Base-by-base conservation (phyloP, 192 early-diverging fungal genomes). In the Podila verticillata region DNA sequence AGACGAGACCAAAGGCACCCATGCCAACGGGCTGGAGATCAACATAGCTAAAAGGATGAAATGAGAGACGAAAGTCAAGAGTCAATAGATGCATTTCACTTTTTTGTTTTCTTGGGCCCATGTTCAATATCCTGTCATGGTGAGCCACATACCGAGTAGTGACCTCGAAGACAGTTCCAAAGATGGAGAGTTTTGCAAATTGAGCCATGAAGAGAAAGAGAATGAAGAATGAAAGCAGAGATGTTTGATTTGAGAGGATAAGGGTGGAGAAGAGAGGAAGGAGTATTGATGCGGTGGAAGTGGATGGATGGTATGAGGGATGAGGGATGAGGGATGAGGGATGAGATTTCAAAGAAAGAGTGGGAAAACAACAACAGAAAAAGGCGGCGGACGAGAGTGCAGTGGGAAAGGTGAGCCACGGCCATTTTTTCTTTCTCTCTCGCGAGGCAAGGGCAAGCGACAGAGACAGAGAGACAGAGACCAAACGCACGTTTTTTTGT, bases 1-100 rank as follows among this genome's bases (percentile, higher is more conserved):
- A 99, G 26, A 99, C 97, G 8, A 99, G 87, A 82, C 97, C 97
- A 83, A 98, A 99, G 5, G 97, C 95, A 48, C 97, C 97, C 94
- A 98, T 96, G 34, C 97, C 97, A 24, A 99, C 93, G 10, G 96
- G 95, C 77, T 96, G 92, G 57, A 98, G 86, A 84, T 96, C 92
- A 12, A 93, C 91, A 89, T 98, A 98, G 73, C 93, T 93, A 74
- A 35, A 66, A 31, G 28, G 63, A 22, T 5, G 28, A 28, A 24
- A 60, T 73, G 31, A 57, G 29, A 12, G 10, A 70, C 9, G 31
- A 58, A 10, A 39, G 0, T 15, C 10, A 24, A n/a, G 19, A 59
- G 39, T 9, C 32, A 73, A 17, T 15, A n/a, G 24, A 19, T 24
- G 0, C 19, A 17, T 17, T 2, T 44, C 39, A 17, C 39, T 44